phyloP scores from a whole-genome alignment of 2,329 filamentous ascomycete genomes.

The Myotisia sp. region DNA sequence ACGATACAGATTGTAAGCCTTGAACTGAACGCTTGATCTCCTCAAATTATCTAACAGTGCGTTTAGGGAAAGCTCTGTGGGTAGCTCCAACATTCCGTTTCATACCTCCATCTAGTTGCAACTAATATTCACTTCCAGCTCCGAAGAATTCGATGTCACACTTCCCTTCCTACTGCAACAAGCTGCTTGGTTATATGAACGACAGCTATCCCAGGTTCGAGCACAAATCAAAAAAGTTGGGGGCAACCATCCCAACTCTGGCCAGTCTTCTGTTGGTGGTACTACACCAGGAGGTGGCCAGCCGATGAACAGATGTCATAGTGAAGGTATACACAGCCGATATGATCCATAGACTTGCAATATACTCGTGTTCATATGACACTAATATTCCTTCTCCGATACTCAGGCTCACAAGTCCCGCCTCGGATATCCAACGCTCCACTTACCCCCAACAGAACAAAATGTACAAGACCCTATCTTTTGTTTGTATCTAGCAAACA shows the following conservation, averaged over 20 bases:
- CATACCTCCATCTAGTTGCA: neutral
- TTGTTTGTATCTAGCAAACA: too few species aligned
- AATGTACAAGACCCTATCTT: too few species aligned
- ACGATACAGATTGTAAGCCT: slow-evolving; percentile 67
- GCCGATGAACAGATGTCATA: slow-evolving; percentile 20
- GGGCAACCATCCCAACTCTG: slow-evolving; percentile 26
- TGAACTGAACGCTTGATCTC: neutral
- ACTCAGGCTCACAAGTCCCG: slow-evolving; percentile 25
- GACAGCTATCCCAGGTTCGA: slow-evolving; percentile 76
- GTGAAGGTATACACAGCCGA: slow-evolving; percentile 17
- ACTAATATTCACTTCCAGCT: slow-evolving; percentile 33
- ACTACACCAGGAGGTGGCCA: slow-evolving; percentile 27
- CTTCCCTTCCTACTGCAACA: slow-evolving; percentile 84
- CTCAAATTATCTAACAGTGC: too few species aligned
- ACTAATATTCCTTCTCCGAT: neutral
- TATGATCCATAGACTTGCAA: neutral
- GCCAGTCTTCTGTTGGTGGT: slow-evolving; percentile 26
- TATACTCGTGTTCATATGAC: neutral
- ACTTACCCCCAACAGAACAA: slow-evolving; percentile 7
- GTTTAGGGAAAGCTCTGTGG: slow-evolving; percentile 62
- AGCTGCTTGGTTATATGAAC: slow-evolving; percentile 83
- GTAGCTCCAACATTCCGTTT: neutral
- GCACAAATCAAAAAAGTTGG: slow-evolving; percentile 66
- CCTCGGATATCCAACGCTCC: slow-evolving; percentile 26
- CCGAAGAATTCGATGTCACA: slow-evolving; percentile 65